Conservation (phyloP, 768 basidiomycete genomes). For the Pulveroboletus ravenelii region DNA sequence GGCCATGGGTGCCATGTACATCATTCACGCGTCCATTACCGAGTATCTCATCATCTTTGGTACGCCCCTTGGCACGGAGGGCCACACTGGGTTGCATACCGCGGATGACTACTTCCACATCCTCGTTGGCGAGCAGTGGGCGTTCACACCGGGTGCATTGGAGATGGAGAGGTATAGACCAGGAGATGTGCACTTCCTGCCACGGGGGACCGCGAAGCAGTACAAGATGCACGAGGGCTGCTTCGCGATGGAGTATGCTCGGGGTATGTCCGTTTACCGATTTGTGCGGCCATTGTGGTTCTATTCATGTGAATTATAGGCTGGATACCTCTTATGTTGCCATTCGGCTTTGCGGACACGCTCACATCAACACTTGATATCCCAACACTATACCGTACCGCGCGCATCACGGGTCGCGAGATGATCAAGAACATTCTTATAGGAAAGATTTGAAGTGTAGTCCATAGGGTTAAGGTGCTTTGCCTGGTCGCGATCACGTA, state of each 20-base stretch:
- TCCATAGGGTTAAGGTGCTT: background rate
- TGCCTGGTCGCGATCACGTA: background rate
- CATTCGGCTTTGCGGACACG: conserved; percentile 86
- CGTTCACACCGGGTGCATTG: conserved; percentile 75
- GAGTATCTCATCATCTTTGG: conserved; percentile 97
- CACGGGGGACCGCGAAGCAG: conserved; percentile 83
- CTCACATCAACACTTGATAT: conserved; percentile 88
- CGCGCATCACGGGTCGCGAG: conserved; percentile 74
- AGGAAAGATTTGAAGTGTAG: conserved; percentile 67
- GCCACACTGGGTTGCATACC: conserved; percentile 89
- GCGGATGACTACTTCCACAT: conserved; percentile 99
- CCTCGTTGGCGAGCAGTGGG: conserved; percentile 91
- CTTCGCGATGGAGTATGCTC: conserved; percentile 92
- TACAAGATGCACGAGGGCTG: conserved; percentile 98
- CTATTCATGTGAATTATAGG: conserved; percentile 43
- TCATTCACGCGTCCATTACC: conserved; percentile 94
- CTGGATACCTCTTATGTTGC: conserved; percentile 96
- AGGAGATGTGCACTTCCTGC: conserved; percentile 82
- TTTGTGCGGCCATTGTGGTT: background rate
- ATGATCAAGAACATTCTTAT: conserved; percentile 76
- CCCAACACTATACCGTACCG: conserved; percentile 74
- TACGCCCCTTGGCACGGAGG: conserved; percentile 94
- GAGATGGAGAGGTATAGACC: conserved; percentile 82
- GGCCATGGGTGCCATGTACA: conserved; percentile 97
- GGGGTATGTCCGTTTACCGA: conserved; percentile 50